phyloP scores from a whole-genome alignment of 2,329 filamentous ascomycete species.

The Aspergillus amoenus region DNA sequence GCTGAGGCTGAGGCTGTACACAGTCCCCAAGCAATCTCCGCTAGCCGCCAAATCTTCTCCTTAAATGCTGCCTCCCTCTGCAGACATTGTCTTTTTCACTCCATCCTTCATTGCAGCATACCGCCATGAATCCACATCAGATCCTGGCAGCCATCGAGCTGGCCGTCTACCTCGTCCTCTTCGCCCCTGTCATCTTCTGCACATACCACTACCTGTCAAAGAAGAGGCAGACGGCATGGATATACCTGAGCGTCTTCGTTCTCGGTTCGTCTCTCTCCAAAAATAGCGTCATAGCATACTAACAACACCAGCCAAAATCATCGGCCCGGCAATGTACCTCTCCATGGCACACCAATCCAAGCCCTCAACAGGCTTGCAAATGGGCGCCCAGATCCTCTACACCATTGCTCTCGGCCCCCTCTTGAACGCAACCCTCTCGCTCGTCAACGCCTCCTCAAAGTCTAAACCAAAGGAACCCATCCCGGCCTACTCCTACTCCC shows the following conservation, averaged over 20 bases:
- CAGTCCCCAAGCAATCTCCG: too few species aligned
- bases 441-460: neutral
- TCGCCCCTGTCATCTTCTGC: neutral
- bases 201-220: neutral
- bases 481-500: too few species aligned
- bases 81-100: too few species aligned
- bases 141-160: neutral
- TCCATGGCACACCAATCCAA: neutral
- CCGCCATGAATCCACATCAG: neutral
- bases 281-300: too few species aligned
- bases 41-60: too few species aligned
- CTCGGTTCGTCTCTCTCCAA: neutral
- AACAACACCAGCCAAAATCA: neutral
- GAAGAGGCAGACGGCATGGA: neutral
- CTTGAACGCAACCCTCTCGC: neutral
- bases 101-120: too few species aligned
- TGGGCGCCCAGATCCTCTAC: neutral
- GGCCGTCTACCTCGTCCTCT: neutral
- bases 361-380: neutral
- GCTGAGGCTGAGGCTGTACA: too few species aligned
- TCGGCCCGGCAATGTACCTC: neutral
- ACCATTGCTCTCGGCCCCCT: neutral
- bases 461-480: neutral
- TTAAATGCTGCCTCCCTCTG: too few species aligned
- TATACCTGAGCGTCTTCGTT: neutral